phyloP scores from a whole-genome alignment of 2,329 filamentous ascomycete genomes.

The Cordyceps cicadae region DNA sequence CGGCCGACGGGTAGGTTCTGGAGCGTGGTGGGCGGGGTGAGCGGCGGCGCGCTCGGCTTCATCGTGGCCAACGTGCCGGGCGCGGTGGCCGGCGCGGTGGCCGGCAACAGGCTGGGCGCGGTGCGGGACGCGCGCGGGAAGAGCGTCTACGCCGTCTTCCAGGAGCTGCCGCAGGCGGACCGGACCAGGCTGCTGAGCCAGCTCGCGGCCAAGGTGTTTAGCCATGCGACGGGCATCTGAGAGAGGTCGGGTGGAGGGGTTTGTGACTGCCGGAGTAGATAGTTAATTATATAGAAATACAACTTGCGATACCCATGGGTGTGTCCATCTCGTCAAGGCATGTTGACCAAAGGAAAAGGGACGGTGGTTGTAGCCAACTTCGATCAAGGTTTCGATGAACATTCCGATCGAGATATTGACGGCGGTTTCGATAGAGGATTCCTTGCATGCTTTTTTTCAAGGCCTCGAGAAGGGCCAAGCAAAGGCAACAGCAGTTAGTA shows the following conservation, averaged over 20 bases:
- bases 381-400: too few relatives aligned
- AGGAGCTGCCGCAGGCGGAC: conserved; percentile 77
- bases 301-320: too few relatives aligned
- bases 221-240: conserved; percentile 58
- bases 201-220: conserved; percentile 79
- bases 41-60: conserved; percentile 85
- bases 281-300: conserved; percentile 5
- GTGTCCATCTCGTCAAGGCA: too few relatives aligned
- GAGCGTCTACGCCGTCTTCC: conserved; percentile 88
- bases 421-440: too few relatives aligned
- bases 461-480: too few relatives aligned
- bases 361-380: too few relatives aligned
- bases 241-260: not conserved
- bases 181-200: conserved; percentile 74
- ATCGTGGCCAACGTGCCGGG: conserved; percentile 91
- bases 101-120: conserved; percentile 84
- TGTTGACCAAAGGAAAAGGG: too few relatives aligned
- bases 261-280: not conserved
- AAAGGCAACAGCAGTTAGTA: not conserved
- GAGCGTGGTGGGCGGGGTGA: conserved; percentile 74
- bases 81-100: conserved; percentile 79
- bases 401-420: too few relatives aligned
- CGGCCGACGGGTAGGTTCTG: conserved; percentile 68
- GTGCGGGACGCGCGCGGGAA: conserved; percentile 86
- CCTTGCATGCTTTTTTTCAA: too few relatives aligned